phyloP scores from a whole-genome alignment of 306 rosid genomes.

The Dryas alaskensis region DNA sequence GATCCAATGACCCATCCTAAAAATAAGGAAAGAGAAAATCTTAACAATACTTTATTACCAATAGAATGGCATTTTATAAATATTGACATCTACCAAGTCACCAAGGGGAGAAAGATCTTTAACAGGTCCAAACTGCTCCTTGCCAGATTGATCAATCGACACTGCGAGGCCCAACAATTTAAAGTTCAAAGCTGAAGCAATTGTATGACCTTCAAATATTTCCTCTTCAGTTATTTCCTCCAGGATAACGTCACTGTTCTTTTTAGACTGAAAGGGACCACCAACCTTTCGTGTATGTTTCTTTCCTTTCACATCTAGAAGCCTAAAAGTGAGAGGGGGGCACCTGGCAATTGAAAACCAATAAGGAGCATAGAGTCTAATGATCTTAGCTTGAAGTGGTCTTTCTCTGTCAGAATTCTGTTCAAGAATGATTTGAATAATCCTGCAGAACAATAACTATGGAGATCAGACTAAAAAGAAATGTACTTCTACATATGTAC shows the following conservation, averaged over 20 bases:
- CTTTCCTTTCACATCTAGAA: slow-evolving; percentile 61
- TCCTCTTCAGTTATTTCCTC: slow-evolving; percentile 95
- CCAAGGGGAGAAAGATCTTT: slow-evolving; percentile 82
- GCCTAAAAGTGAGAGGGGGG: slow-evolving; percentile 76
- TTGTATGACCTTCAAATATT: slow-evolving; percentile 69
- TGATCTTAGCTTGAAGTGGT: slow-evolving; percentile 60
- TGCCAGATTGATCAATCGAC: slow-evolving; percentile 62
- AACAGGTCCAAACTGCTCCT: slow-evolving; percentile 70
- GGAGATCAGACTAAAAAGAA: slow-evolving; percentile 26
- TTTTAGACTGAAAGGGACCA: slow-evolving; percentile 45
- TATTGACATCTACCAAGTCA: slow-evolving; percentile 62
- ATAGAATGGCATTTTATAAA: slow-evolving; percentile 9
- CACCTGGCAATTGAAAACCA: slow-evolving; percentile 82
- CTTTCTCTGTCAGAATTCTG: slow-evolving; percentile 59
- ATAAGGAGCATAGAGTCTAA: slow-evolving; percentile 84
- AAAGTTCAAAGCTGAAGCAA: slow-evolving; percentile 79
- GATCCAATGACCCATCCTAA: slow-evolving; percentile 90
- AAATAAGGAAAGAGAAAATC: slow-evolving; percentile 18
- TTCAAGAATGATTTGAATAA: slow-evolving; percentile 82
- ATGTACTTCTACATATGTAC: slow-evolving; percentile 15
- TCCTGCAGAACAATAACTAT: slow-evolving; percentile 56
- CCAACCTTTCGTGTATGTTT: slow-evolving; percentile 43
- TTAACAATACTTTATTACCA: neutral
- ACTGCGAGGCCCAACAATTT: slow-evolving; percentile 72
- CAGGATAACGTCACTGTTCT: slow-evolving; percentile 43